Base-by-base conservation (phyloP, 2,329 filamentous ascomycete species). In the Trichophyton mentagrophytes region DNA sequence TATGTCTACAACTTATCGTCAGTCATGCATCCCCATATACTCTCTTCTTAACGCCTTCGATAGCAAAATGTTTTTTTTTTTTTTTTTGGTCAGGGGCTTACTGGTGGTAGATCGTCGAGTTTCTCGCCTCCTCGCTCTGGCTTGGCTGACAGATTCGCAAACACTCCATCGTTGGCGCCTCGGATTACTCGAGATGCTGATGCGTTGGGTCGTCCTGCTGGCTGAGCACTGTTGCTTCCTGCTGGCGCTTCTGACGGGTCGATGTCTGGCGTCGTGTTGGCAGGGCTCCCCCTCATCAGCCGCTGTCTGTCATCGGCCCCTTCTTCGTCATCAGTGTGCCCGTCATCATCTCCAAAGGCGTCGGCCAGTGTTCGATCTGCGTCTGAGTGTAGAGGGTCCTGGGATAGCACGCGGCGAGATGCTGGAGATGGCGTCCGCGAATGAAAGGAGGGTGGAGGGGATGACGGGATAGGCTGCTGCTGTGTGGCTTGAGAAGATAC, bases 141-240 rank as follows among this genome's bases (percentile, higher is more conserved):
- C 71, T 96, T 92, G 13, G 93, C 93, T 66, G 85, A 90, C 66
- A 99, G 76, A 72, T 99, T 99, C 60, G 92, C 93, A 76, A 96
- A 99, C 27, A 99, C 93, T 63, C 93, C 93, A 74, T 97, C 93
- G 57, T 89, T 90, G 60, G 88, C 85, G 59, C 86, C 83, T 64
- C 56, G 58, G 5, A 62, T 62, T 51, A 64, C 60, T 62, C 67
- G 64, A 22, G 59, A 58, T 1, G 62, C 27, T 15, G 57, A 57
- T 8, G 57, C 42, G 25, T 30, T 57, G 6, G 53, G 38, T 11
- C 33, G 33, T 3, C 33, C 33, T 38, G 33, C 46, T 53, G 13
- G 58, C 4, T 46, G 57, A 17, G 30, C 15, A n/a, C n/a, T 25
- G n/a, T 22, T 27, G 7, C 40, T 30, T 7, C 27, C 13, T 36